phyloP scores from a whole-genome alignment of 1,139 yeast species.

The Debaryomyces singareniensis region DNA sequence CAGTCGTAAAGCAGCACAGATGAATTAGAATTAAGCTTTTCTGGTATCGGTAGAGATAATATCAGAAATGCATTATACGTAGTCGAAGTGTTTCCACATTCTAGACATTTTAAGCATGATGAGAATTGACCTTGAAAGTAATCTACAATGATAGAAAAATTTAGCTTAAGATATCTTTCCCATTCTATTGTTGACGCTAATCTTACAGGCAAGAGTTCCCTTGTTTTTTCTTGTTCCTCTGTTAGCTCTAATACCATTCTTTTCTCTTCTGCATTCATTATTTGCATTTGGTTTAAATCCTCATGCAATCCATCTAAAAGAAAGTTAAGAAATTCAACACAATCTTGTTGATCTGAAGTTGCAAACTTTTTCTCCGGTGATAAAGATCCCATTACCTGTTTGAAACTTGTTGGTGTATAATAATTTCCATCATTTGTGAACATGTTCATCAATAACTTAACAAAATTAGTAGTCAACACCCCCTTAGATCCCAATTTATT shows the following conservation, averaged over 20 bases:
- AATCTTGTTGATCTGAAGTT: constrained; percentile 86
- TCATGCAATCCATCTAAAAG: constrained; percentile 82
- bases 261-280: constrained; percentile 31
- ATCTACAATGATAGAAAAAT: constrained; percentile 80
- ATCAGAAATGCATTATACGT: constrained; percentile 81
- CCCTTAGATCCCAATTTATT: constrained; percentile 85
- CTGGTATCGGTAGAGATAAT: constrained; percentile 68
- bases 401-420: constrained; percentile 54
- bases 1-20: constrained; percentile 54
- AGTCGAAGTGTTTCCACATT: constrained; percentile 76
- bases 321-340: constrained; percentile 84
- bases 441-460: constrained; percentile 57
- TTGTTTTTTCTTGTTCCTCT: constrained; percentile 63
- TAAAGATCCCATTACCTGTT: constrained; percentile 58
- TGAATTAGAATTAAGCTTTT: constrained; percentile 14
- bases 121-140: constrained; percentile 88
- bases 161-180: constrained; percentile 83
- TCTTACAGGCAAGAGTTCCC: constrained; percentile 74
- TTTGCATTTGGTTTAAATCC: constrained; percentile 64
- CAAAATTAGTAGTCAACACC: constrained; percentile 66
- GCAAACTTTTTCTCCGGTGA: constrained; percentile 60
- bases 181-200: constrained; percentile 90
- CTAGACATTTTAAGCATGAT: constrained; percentile 69
- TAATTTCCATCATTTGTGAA: constrained; percentile 41
- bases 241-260: constrained; percentile 45